Evolutionary conservation across 768 basidiomycete species (phyloP), one percentile per base, ranked within the genome.

Genomic region (Clathrus columnatus): DNA sequence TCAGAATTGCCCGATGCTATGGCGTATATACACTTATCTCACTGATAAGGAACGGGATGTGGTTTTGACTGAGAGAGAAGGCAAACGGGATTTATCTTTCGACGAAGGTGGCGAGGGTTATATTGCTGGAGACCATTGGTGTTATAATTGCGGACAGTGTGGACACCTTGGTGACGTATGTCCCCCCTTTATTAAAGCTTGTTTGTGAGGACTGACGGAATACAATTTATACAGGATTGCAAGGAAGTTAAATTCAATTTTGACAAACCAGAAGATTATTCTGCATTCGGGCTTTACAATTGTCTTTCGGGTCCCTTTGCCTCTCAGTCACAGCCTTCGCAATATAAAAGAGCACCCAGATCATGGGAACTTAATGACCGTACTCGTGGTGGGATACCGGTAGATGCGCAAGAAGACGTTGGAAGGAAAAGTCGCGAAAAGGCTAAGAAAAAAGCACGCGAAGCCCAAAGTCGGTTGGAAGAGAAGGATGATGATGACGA

Each of bases 111-210:
- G 87, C 8, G 89, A 90, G 65, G 86, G 83, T 5, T 89, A 85
- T 66, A 82, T 91, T 52, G 84, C 78, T 4, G 67, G 69, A 29
- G 86, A 87, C 63, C 73, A 80, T 61, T 91, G 85, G 85, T 91
- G 89, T 65, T 87, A 89, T 64, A 87, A 86, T 61, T 91, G 89
- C 60, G 89, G 85, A 42, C 70, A 70, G 26, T 67, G 67, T 50
- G 88, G 86, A 3, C 89, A 91, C 67, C 78, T 85, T 65, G 89
- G 89, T 46, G 89, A 91, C 62, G 88, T 90, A 63, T 69, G 84
- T 73, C 45, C 53, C n/a, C 18, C 16, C 24, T 49, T 24, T 11
- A 20, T 20, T 50, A 8, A 28, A 36, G 1, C 32, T 23, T 48
- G 24, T 45, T 16, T 29, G 48, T 43, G 29, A 51, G 17, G 11